These are phyloP conservation scores for Jamesozyma jinghongensis DNA, from an alignment of 805 yeast species.

Conservation along the genomic window DNA sequence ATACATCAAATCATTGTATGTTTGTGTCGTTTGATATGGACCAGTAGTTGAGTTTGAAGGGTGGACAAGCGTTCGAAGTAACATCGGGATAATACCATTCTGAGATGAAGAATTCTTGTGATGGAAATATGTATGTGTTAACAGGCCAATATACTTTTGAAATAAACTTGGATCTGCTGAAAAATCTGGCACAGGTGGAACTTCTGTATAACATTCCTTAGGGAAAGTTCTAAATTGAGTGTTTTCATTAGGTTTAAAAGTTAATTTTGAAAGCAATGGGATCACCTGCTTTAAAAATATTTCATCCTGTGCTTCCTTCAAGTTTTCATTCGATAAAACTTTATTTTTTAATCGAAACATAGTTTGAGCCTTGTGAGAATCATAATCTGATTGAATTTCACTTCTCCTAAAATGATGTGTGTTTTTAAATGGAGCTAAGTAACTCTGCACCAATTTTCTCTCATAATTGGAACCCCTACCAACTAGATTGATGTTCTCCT, in stretches of 20 bases:
- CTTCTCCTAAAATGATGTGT: conserved; percentile 21
- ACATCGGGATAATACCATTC: conserved; percentile 33
- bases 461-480: conserved; percentile 29
- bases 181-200: conserved; percentile 33
- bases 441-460: conserved; percentile 20
- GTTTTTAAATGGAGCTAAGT: conserved; percentile 21
- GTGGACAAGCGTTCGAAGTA: conserved; percentile 34
- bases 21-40: conserved; percentile 23
- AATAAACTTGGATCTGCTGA: conserved; percentile 11
- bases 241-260: conserved; percentile 7
- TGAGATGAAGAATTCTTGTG: conserved; percentile 30
- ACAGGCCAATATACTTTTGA: conserved; percentile 17
- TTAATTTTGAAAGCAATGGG: conserved; percentile 16
- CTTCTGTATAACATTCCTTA: conserved; percentile 22
- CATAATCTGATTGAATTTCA: conserved; percentile 16
- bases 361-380: conserved; percentile 8
- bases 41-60: conserved; percentile 31
- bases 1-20: conserved; percentile 34
- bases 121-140: conserved; percentile 33
- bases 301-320: conserved; percentile 4
- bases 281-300: conserved; percentile 16
- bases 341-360: conserved; percentile 1
- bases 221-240: conserved; percentile 1
- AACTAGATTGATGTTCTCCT: conserved; percentile 13
- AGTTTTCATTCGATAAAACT: background rate